Evolutionary conservation across 768 basidiomycete species (phyloP).

Genomic region (Coprinellus aureogranulatus): DNA sequence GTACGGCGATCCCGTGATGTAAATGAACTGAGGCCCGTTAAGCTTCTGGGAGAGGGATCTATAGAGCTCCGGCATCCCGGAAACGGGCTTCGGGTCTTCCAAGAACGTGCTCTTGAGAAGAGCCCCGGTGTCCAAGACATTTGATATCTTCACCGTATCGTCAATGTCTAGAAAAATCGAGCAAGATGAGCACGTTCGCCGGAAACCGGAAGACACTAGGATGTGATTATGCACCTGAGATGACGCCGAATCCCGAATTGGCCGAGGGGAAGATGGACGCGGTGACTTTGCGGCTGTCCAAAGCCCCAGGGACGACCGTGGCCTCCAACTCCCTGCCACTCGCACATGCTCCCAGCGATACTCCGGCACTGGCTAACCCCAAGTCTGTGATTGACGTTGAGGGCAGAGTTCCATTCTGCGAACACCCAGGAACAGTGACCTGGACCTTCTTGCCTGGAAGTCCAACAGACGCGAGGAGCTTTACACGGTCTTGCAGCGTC

Average conservation of each 20-base stretch:
- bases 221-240: constrained; percentile 41
- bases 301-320: constrained; percentile 14
- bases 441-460: constrained; percentile 30
- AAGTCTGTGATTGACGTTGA: constrained; percentile 30
- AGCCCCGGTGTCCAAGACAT: constrained; percentile 33
- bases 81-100: constrained; percentile 37
- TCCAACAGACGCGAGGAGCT: constrained; percentile 33
- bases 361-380: constrained; percentile 32
- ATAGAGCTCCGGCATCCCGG: constrained; percentile 49
- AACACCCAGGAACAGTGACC: constrained; percentile 32
- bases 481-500: constrained; percentile 27
- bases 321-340: constrained; percentile 15
- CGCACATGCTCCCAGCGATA: constrained; percentile 32
- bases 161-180: constrained; percentile 36
- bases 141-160: constrained; percentile 42
- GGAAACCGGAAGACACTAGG: not conserved
- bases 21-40: constrained; percentile 39
- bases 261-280: constrained; percentile 35
- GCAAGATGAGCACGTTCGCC: not conserved
- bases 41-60: constrained; percentile 34
- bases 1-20: constrained; percentile 42
- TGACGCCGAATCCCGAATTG: constrained; percentile 39
- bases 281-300: constrained; percentile 21
- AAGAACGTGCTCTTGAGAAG: constrained; percentile 38
- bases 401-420: constrained; percentile 18